Base-by-base conservation (phyloP, 345 rosid species). In the Crucihimalaya himalaica region DNA sequence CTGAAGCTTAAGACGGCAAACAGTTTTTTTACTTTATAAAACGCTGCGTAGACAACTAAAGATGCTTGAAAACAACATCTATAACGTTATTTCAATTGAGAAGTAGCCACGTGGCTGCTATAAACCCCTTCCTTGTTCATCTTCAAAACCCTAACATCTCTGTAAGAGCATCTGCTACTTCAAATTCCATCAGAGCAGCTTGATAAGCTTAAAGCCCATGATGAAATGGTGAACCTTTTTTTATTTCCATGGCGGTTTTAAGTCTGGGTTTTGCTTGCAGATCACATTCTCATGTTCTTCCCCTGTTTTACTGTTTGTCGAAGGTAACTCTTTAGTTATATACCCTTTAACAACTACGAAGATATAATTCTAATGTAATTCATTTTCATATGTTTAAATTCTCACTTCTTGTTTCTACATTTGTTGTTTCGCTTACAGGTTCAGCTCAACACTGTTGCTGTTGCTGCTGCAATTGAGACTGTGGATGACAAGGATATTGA, bases 261-360 rank as follows among this genome's bases (percentile, higher is more conserved):
- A 83, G 81, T 34, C 65, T 86, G 32, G 71, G 77, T 46, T 83
- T 78, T 40, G 73, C 79, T 66, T 80, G 82, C 70, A 83, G 78
- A 55, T 80, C 79, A n/a, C 75, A 80, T 55, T 73, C 81, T 34
- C 69, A 63, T 50, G 59, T 77, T 62, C 83, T 80, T 0, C 83
- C 80, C 27, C 48, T 83, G 55, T 68, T 62, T 68, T 66, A 42
- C 77, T 78, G 86, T 79, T 47, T 85, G 28, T 78, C 78, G 62
- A 80, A 75, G 81, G 89, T 88, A 5, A 47, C 47, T 34, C 55
- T 9, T 9, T 29, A 6, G 21, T 56, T 40, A 32, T 64, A 19
- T 27, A 15, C 34, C 13, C 8, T 5, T 3, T 32, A 21, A 16
- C 39, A 31, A 14, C 1, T 14, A 29, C 40, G 25, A 32, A 25